Evolutionary conservation across 2,329 filamentous ascomycete species (phyloP).

Genomic region (Aureobasidium vineae): DNA sequence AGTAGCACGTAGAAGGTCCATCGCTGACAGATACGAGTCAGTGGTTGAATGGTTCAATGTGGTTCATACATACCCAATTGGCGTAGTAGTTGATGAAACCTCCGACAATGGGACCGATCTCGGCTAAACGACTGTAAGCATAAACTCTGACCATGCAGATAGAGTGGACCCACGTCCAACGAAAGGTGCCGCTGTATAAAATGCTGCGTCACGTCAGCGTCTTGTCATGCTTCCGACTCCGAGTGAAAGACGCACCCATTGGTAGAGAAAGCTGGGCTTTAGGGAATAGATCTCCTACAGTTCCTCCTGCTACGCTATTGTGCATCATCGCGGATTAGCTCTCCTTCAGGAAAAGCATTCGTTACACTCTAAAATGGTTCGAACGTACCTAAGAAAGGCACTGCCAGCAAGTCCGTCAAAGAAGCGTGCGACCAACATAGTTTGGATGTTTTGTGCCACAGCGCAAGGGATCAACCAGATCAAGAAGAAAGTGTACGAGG

Average conservation of each 20-base stretch:
- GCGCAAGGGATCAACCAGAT: constrained; percentile 78
- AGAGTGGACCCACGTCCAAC: constrained; percentile 46
- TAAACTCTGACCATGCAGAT: background rate
- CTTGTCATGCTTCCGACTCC: background rate
- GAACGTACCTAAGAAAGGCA: constrained; percentile 49
- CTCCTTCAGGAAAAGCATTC: background rate
- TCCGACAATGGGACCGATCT: constrained; percentile 61
- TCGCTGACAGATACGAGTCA: background rate
- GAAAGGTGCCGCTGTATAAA: constrained; percentile 59
- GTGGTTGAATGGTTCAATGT: background rate
- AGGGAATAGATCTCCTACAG: constrained; percentile 75
- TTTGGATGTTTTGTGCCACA: constrained; percentile 74
- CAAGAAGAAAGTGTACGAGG: constrained; percentile 69
- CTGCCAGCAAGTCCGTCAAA: constrained; percentile 69
- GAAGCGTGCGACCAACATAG: constrained; percentile 75
- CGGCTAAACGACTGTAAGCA: constrained; percentile 58
- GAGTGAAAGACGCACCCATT: constrained; percentile 59
- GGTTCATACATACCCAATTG: constrained; percentile 50
- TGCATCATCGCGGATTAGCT: constrained; percentile 3
- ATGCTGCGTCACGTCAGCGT: constrained; percentile 21
- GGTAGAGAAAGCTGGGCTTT: constrained; percentile 68
- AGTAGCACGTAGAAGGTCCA: constrained; percentile 74
- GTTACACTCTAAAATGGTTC: background rate
- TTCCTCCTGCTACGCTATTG: constrained; percentile 70
- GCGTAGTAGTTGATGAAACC: constrained; percentile 79